A percentile compares a stretch with the other conserved stretches of the same genome.
Conservation (phyloP, 164 flowering plant genomes). For the Saururus chinensis region DNA sequence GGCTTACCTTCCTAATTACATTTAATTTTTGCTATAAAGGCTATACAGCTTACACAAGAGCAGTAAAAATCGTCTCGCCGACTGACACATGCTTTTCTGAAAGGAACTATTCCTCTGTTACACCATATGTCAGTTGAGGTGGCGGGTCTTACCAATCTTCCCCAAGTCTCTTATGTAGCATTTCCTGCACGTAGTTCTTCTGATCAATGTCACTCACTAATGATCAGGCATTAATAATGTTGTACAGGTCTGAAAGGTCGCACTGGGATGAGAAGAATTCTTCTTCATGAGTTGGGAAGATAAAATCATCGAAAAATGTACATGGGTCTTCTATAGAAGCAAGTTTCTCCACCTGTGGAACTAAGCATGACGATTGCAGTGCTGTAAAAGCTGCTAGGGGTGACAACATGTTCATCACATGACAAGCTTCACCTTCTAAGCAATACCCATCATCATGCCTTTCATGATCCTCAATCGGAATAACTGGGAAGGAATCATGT, state of each 20-base stretch:
- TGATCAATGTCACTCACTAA: no score
- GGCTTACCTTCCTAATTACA: no score
- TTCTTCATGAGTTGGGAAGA: slow-evolving; percentile 10
- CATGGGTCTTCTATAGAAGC: slow-evolving; percentile 17
- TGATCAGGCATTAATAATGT: slow-evolving; percentile 5
- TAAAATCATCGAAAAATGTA: slow-evolving; percentile 8
- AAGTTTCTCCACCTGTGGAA: slow-evolving; percentile 13
- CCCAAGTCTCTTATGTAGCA: no score
- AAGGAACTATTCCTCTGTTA: no score
- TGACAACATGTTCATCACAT: background rate
- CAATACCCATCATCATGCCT: slow-evolving; percentile 5
- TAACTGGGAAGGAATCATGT: slow-evolving; percentile 8
- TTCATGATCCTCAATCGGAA: slow-evolving; percentile 4
- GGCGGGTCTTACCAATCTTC: no score
- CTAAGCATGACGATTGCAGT: slow-evolving; percentile 10
- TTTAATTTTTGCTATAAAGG: no score
- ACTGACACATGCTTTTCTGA: no score
- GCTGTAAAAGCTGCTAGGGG: slow-evolving; percentile 6
- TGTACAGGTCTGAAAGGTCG: slow-evolving; percentile 14
- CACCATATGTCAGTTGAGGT: no score
- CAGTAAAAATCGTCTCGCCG: no score
- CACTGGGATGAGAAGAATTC: slow-evolving; percentile 24
- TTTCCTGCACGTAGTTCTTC: no score
- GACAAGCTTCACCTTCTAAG: slow-evolving; percentile 7
- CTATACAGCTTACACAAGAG: no score